Evolutionary conservation across 148 eudicot genomes (phyloP).

Genomic region (Heliamphora exappendiculata): DNA sequence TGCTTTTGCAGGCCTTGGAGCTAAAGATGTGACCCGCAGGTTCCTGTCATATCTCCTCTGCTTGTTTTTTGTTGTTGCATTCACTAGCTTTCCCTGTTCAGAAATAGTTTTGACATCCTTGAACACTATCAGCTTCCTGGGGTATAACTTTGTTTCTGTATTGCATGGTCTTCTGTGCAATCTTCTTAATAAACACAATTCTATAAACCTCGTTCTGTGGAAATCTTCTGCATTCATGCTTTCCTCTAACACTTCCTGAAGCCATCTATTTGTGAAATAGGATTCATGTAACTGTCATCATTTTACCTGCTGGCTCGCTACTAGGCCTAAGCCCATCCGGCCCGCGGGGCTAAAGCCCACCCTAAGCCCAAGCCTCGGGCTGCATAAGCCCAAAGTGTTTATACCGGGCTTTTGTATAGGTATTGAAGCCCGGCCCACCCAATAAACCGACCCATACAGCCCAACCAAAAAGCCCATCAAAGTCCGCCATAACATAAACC

Average conservation of each 20-base stretch:
- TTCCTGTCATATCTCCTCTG: conserved; percentile 15
- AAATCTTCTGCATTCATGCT: neutral
- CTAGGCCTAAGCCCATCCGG: too few relatives aligned
- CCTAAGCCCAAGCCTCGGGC: too few relatives aligned
- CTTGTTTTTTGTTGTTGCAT: neutral
- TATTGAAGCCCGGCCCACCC: too few relatives aligned
- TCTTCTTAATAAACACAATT: neutral
- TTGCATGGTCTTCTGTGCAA: neutral
- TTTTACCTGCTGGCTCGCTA: too few relatives aligned
- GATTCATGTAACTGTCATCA: too few relatives aligned
- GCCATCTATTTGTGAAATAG: neutral
- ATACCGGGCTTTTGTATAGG: too few relatives aligned
- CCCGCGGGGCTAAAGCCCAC: too few relatives aligned
- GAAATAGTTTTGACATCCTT: neutral
- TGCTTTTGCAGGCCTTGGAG: conserved; percentile 93
- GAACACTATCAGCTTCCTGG: neutral
- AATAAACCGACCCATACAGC: too few relatives aligned
- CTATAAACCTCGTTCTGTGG: neutral
- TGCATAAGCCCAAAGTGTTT: too few relatives aligned
- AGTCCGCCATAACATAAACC: too few relatives aligned
- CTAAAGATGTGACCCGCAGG: conserved; percentile 99
- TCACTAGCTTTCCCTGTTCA: neutral
- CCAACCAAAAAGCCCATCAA: too few relatives aligned
- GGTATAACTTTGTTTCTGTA: neutral
- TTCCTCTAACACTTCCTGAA: neutral